Conservation (phyloP, 257 asterid genomes). For the Solanum clarkiae region DNA sequence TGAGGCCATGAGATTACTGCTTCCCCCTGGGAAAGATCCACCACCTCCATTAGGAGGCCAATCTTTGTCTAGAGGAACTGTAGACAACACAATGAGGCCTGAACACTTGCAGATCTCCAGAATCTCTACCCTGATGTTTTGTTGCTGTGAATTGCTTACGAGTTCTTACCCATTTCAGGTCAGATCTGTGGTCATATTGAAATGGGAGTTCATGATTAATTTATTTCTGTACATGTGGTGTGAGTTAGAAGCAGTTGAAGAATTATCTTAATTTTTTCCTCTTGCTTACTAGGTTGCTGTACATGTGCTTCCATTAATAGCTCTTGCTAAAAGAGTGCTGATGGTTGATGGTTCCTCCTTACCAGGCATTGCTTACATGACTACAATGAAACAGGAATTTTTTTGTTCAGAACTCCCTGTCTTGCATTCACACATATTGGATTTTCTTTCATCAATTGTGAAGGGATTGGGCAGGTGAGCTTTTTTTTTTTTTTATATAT, state of each 20-base stretch:
- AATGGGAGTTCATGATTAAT: not conserved
- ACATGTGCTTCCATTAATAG: conserved; percentile 47
- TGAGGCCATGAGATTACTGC: conserved; percentile 47
- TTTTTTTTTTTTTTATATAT: not conserved
- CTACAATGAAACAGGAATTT: conserved; percentile 49
- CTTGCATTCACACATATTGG: conserved; percentile 57
- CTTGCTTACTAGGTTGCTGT: conserved; percentile 50
- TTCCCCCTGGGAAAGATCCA: conserved; percentile 63
- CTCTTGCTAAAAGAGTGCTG: conserved; percentile 67
- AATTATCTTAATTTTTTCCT: not conserved
- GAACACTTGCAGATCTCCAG: conserved; percentile 65
- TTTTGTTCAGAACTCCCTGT: conserved; percentile 64
- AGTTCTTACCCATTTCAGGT: conserved; percentile 73
- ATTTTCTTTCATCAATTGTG: conserved; percentile 52
- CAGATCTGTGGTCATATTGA: conserved; percentile 2
- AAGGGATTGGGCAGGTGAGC: conserved; percentile 63
- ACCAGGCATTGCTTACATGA: conserved; percentile 36
- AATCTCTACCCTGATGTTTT: conserved; percentile 49
- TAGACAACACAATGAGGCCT: conserved; percentile 41
- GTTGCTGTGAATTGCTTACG: conserved; percentile 70
- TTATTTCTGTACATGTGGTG: not conserved
- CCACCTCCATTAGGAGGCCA: conserved; percentile 68
- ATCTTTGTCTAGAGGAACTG: conserved; percentile 21
- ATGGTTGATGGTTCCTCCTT: conserved; percentile 61
- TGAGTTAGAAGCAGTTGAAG: not conserved